Conservation (phyloP, 257 asterid species). For the Nicotiana sylvestris region DNA sequence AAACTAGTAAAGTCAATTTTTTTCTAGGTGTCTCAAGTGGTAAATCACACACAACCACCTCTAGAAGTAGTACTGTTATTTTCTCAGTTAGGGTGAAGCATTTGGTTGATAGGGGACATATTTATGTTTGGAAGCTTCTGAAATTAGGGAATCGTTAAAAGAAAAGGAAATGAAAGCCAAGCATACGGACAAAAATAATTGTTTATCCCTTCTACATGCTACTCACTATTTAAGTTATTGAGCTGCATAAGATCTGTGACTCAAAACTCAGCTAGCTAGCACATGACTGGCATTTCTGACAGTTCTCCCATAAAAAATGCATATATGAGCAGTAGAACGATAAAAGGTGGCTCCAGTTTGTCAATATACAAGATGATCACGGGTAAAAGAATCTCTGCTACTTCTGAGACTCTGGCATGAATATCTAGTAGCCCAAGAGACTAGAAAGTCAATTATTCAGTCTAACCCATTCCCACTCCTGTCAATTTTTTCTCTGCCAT, state of each 20-base stretch:
- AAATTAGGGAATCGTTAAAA: background rate
- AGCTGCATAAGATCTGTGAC: background rate
- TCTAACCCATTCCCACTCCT: background rate
- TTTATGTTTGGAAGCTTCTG: background rate
- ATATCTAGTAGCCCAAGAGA: slow-evolving; percentile 10
- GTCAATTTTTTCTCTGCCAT: background rate
- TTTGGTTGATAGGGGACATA: background rate
- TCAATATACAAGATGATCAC: slow-evolving; percentile 14
- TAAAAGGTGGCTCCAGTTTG: background rate
- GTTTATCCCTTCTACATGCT: background rate
- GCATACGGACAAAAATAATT: background rate
- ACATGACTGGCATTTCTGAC: slow-evolving; percentile 12
- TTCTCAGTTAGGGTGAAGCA: no score
- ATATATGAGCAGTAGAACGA: slow-evolving; percentile 1
- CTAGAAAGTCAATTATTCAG: background rate
- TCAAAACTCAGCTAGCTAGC: background rate
- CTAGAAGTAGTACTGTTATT: no score
- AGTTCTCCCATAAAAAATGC: background rate
- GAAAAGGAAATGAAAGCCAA: background rate
- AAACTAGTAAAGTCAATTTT: background rate
- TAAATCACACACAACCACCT: background rate
- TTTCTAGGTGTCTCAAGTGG: background rate
- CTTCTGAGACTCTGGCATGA: slow-evolving; percentile 8
- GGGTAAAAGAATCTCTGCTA: slow-evolving; percentile 22
- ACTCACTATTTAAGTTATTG: background rate